Base-by-base conservation (phyloP, 306 rosid species). In the Trifolium dubium region DNA sequence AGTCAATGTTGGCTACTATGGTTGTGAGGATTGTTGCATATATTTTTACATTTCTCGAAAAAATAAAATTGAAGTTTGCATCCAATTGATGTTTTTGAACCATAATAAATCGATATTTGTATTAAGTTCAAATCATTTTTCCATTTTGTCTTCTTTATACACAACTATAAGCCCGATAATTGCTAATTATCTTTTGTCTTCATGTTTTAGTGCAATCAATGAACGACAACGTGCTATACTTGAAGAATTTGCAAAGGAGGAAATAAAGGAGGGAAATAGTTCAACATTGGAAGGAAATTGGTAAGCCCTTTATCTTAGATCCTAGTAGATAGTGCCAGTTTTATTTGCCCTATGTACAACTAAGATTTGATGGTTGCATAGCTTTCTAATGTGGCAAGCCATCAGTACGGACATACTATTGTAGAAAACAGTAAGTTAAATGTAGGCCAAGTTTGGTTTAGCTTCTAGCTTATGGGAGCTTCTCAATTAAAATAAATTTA, bases 211-310 rank as follows among this genome's bases (percentile, higher is more conserved):
- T 75, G 75, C 55, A 80, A 77, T 89, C 72, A 94, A 86, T 10
- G 96, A 94, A 72, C 86, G 90, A 5, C 97, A 92, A 35, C 96
- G 86, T 65, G 96, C 90, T 17, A 87, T 94, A 75, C 83, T 94
- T 58, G 95, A 92, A 85, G 99, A 94, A 81, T 86, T 94, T 64
- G 96, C 85, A 3, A 77, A 79, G 87, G 99, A 92, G 83, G 99
- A 94, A 83, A 89, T 94, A 76, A 83, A 61, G 65, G 70, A 59
- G 74, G 92, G 66, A 80, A 81, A 72, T 75, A 68, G 76, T 80
- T 68, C 79, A 47, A 70, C 82, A 35, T 18, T 74, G 64, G 83
- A 82, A 81, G 96, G 81, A 85, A 90, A 85, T 29, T 89, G 97
- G 99, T 92, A 70, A 54, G 85, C 46, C 47, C 54, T 58, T 81